Evolutionary conservation across 2,329 filamentous ascomycete genomes (phyloP).

Genomic region (Podosphaera xanthii): DNA sequence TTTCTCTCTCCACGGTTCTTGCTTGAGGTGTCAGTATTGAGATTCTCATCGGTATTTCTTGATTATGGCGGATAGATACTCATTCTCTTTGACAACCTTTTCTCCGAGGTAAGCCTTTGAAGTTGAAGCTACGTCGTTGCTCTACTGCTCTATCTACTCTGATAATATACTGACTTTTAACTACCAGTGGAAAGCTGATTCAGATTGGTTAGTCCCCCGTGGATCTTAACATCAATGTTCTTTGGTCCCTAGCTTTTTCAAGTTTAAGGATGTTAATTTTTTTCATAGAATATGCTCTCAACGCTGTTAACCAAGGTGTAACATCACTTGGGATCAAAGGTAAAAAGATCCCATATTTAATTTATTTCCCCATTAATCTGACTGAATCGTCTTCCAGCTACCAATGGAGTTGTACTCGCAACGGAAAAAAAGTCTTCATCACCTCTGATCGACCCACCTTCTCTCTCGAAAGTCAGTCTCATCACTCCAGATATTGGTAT

Average conservation of each 20-base stretch:
- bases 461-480: constrained; percentile 88
- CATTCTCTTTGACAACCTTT: constrained; percentile 98
- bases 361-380: neutral
- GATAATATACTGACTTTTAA: neutral
- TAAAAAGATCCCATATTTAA: constrained; percentile 19
- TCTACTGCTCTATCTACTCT: neutral
- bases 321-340: constrained; percentile 97
- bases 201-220: constrained; percentile 53
- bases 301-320: constrained; percentile 97
- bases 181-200: constrained; percentile 76
- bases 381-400: constrained; percentile 32
- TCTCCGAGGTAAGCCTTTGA: constrained; percentile 63
- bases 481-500: constrained; percentile 99
- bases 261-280: constrained; percentile 5
- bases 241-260: neutral
- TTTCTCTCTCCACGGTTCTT: neutral
- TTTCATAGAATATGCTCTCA: constrained; percentile 78
- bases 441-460: constrained; percentile 82
- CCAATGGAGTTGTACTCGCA: constrained; percentile 94
- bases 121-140: neutral
- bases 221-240: neutral
- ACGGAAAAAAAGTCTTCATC: constrained; percentile 99
- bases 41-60: too few species aligned
- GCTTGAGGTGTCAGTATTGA: too few species aligned
- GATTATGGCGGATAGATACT: constrained; percentile 89